phyloP scores from a whole-genome alignment of 352 stramenopile species.

The Globisporangium okanoganense region DNA sequence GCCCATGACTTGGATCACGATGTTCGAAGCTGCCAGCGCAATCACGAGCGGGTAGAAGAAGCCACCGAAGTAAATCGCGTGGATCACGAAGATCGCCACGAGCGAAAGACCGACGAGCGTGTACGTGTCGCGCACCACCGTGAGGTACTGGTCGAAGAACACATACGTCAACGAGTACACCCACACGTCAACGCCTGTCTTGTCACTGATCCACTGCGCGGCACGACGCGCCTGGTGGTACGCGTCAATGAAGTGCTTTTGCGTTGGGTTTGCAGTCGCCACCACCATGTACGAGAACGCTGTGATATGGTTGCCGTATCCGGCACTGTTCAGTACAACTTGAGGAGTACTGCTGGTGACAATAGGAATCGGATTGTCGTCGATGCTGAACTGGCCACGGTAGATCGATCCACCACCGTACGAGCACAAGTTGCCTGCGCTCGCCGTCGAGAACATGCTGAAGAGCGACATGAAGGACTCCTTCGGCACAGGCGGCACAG shows the following conservation, averaged over 20 bases:
- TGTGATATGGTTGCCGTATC: constrained; percentile 22
- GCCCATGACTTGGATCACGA: constrained; percentile 49
- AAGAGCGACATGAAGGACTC: constrained; percentile 32
- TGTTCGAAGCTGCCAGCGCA: constrained; percentile 39
- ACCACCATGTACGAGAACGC: constrained; percentile 36
- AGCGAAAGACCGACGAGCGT: constrained; percentile 44
- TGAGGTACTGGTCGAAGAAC: constrained; percentile 70
- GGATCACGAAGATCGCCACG: constrained; percentile 49
- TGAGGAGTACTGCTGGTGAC: constrained; percentile 12
- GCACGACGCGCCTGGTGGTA: constrained; percentile 52
- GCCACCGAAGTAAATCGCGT: constrained; percentile 42
- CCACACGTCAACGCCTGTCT: constrained; percentile 57
- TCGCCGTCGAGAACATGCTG: constrained; percentile 28
- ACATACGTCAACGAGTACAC: constrained; percentile 54
- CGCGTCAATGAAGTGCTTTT: constrained; percentile 54
- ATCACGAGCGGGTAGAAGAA: constrained; percentile 43
- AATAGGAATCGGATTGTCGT: constrained; percentile 28
- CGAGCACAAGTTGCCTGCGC: constrained; percentile 26
- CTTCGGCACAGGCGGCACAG: constrained; percentile 21
- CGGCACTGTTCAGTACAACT: constrained; percentile 16
- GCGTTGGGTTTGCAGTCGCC: constrained; percentile 46
- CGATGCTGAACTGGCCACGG: constrained; percentile 30
- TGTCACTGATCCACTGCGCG: constrained; percentile 50
- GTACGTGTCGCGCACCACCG: constrained; percentile 47
- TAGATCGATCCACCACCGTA: constrained; percentile 49